Conservation (phyloP, 106 monocot genomes). For the Hemerocallis citrina region DNA sequence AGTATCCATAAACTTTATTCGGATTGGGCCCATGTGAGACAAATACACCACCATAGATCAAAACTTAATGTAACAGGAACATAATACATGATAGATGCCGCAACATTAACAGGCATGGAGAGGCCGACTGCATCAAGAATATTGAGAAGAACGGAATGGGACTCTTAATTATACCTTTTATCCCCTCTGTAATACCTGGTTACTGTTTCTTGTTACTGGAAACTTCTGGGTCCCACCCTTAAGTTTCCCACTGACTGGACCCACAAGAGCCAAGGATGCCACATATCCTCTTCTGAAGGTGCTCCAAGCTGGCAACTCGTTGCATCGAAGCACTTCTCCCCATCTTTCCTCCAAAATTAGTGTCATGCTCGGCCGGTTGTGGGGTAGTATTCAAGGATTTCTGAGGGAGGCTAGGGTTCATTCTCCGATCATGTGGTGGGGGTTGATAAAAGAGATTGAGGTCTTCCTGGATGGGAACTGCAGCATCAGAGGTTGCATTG, state of each 20-base stretch:
- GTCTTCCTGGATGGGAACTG: constrained; percentile 9
- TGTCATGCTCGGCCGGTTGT: neutral
- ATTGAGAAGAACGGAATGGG: neutral
- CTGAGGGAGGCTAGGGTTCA: constrained; percentile 11
- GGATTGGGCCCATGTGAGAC: neutral
- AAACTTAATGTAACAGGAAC: neutral
- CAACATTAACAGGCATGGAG: neutral
- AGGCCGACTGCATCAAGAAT: neutral
- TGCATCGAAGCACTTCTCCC: constrained; percentile 28
- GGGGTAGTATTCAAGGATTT: neutral
- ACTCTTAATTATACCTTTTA: too few species aligned
- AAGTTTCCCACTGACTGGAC: constrained; percentile 24
- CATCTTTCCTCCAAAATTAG: constrained; percentile 9
- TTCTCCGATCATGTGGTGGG: constrained; percentile 1
- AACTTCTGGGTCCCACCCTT: constrained; percentile 18
- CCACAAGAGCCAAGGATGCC: constrained; percentile 12
- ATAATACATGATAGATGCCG: too few species aligned
- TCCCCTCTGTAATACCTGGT: neutral
- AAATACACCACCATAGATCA: neutral
- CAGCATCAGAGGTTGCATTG: constrained; percentile 33
- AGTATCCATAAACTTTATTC: too few species aligned
- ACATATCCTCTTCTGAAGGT: constrained; percentile 32
- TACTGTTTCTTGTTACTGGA: constrained; percentile 14
- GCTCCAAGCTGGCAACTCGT: constrained; percentile 30
- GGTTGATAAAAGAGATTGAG: constrained; percentile 29